Conservation (phyloP, 345 rosid genomes). For the Brassica carinata region DNA sequence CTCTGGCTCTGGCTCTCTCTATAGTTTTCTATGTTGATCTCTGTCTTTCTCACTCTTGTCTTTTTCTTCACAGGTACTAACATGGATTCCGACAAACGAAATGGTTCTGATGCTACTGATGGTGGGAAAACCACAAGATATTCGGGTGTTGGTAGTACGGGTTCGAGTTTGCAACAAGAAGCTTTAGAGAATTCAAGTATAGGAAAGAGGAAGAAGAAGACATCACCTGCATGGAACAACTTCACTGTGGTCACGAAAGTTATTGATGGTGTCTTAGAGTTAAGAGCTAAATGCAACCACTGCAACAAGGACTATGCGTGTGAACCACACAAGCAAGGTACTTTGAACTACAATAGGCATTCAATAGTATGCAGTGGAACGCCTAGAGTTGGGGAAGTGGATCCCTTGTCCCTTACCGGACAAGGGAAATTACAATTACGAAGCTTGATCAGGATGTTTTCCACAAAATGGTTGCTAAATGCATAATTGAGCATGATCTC, state of each 20-base stretch:
- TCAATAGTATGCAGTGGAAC: no score
- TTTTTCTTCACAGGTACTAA: background rate
- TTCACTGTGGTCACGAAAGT: background rate
- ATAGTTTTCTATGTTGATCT: background rate
- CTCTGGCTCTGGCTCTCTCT: no score
- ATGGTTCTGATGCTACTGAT: background rate
- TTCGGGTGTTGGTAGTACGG: background rate
- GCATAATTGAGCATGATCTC: background rate
- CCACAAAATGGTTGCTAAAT: no score
- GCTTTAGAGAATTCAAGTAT: background rate
- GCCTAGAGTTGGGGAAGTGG: no score
- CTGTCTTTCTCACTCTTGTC: background rate
- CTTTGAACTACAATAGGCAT: no score
- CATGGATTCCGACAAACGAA: background rate
- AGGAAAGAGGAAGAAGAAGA: background rate
- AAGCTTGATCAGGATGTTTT: no score
- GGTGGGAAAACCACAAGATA: background rate
- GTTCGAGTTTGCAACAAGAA: background rate
- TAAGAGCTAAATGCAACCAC: constrained; percentile 33
- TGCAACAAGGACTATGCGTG: no score
- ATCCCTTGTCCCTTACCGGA: no score
- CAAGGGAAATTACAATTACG: no score
- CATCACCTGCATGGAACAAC: background rate
- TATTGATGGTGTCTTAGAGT: background rate
- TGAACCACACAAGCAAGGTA: background rate